Evolutionary conservation across 2,329 filamentous ascomycete species (phyloP).

Genomic region (Cercospora sp.): DNA sequence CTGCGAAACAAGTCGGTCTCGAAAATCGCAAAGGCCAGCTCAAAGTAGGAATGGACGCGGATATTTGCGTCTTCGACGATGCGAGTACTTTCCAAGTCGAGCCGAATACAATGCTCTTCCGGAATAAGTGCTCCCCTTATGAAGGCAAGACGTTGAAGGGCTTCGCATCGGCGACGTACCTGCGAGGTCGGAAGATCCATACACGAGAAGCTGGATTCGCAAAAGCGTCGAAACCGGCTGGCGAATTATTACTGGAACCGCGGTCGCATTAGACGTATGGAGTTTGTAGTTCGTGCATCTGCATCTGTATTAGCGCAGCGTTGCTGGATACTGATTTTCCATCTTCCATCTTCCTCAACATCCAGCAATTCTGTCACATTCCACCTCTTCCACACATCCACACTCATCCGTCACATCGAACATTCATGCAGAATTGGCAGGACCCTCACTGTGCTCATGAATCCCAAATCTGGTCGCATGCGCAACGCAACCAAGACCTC

Average conservation of each 20-base stretch:
- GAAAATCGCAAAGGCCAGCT: constrained; percentile 79
- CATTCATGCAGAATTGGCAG: neutral
- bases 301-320: neutral
- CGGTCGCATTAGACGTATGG: constrained; percentile 31
- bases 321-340: neutral
- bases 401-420: no score
- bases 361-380: neutral
- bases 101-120: constrained; percentile 84
- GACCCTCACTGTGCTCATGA: neutral
- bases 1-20: constrained; percentile 83
- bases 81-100: constrained; percentile 68
- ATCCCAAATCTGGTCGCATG: neutral
- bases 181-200: constrained; percentile 75
- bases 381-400: neutral
- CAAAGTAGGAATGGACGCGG: constrained; percentile 78
- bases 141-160: constrained; percentile 77
- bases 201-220: constrained; percentile 64
- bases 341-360: neutral
- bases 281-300: neutral
- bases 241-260: constrained; percentile 54
- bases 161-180: constrained; percentile 80
- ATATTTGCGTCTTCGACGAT: constrained; percentile 91
- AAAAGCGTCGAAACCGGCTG: constrained; percentile 50
- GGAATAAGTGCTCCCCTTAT: constrained; percentile 90
- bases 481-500: neutral